Conservation (phyloP, 352 stramenopile species). For the Globisporangium echinulatum region DNA sequence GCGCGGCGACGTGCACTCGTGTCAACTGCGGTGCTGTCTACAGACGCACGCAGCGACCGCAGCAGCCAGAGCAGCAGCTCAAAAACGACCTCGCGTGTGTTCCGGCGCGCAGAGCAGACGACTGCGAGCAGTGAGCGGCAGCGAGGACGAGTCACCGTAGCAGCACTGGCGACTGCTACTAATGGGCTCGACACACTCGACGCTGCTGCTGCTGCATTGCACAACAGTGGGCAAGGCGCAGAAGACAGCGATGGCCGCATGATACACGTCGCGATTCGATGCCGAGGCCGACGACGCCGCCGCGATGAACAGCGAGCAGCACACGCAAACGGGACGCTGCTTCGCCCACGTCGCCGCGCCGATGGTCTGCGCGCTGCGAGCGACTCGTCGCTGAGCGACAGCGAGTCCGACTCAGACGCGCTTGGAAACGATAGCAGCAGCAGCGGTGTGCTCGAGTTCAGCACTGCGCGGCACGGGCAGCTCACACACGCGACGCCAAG, state of each 20-base stretch:
- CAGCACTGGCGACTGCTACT: background rate
- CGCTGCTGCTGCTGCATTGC: background rate
- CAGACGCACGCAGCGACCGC: too few species aligned
- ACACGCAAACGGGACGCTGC: background rate
- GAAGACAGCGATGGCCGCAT: constrained; percentile 11
- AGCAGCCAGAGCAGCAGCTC: too few species aligned
- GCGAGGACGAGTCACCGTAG: background rate
- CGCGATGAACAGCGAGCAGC: background rate
- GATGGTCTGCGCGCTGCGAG: background rate
- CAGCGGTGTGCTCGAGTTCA: background rate
- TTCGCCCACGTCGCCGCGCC: background rate
- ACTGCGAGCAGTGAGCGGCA: background rate
- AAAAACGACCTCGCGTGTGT: background rate
- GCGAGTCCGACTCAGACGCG: background rate
- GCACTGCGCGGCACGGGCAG: constrained; percentile 6
- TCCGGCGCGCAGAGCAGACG: background rate
- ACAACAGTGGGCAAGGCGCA: background rate
- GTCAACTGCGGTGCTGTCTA: too few species aligned
- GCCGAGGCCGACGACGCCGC: constrained; percentile 28
- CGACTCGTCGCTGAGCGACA: background rate
- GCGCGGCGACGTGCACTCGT: too few species aligned
- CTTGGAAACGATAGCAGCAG: background rate
- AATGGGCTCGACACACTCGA: background rate
- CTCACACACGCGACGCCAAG: constrained; percentile 8
- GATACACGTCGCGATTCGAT: constrained; percentile 57